Base-by-base conservation (phyloP, 2,329 filamentous ascomycete genomes). In the Penicillium sp. region DNA sequence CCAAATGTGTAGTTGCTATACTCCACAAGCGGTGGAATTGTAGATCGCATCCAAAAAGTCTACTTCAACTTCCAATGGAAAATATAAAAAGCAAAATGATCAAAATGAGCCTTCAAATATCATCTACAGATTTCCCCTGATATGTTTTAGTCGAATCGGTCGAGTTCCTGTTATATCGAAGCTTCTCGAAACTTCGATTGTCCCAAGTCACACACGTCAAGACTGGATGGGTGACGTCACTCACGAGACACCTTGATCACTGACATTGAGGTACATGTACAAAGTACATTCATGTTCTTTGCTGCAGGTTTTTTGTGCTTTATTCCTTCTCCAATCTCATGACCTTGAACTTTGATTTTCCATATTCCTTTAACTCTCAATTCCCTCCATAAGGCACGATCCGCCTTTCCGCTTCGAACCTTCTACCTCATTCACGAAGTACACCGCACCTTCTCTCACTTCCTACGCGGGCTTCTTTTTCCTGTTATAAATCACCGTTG, bases 161-260 rank as follows among this genome's bases (percentile, higher is more conserved):
- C 29, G 39, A 6, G 29, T 53, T 43, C 19, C 15, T 13, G 38
- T 38, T 48, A 33, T 12, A 44, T 64, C 42, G 73, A 75, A 75
- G 47, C 59, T 75, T 75, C 74, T 66, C 60, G 73, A 76, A 76
- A 54, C 60, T 75, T 76, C 73, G 55, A 67, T 66, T 27, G 12
- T 17, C 15, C 62, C 59, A 69, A 66, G 68, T 73, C 70, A 68
- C 70, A 71, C 45, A 48, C 45, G 45, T 48, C 45, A 48, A 48
- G 31, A 48, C 45, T 48, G n/a, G 13, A 36, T n/a, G 19, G 12
- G 31, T 48, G 45, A 48, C 70, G 70, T 72, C 71, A 73, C 65
- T 61, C 61, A 65, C 50, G 59, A 62, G 49, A 48, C 38, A 27
- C 42, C 15, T 58, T 45, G 29, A 47, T 53, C 23, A 31, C 49